Percentiles rank a stretch among this genome's conserved stretches.
These are phyloP conservation scores for Dicorynia guianensis DNA, from an alignment of 306 rosid species.

Conservation along the genomic window DNA sequence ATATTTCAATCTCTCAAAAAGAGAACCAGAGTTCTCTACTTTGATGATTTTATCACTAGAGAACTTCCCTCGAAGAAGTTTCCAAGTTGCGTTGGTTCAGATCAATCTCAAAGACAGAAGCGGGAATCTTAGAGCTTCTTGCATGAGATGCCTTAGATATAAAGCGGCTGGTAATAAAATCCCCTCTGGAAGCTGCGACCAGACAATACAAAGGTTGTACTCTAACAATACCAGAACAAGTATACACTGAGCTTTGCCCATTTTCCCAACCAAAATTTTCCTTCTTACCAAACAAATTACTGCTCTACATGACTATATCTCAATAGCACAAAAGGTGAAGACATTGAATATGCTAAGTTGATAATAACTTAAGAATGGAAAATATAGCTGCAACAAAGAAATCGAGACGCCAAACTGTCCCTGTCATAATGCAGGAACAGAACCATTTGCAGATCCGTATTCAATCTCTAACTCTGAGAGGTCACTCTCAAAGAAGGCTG, in stretches of 20 bases:
- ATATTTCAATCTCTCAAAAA: too few relatives aligned
- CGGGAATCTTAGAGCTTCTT: background rate
- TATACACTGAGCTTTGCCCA: background rate
- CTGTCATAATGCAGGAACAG: slow-evolving; percentile 41
- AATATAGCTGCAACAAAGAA: slow-evolving; percentile 6
- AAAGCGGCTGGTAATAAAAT: background rate
- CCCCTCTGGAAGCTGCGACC: background rate
- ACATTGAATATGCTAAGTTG: background rate
- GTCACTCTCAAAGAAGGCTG: slow-evolving; percentile 69
- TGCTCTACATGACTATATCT: slow-evolving; percentile 6
- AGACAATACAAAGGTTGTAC: slow-evolving; percentile 6
- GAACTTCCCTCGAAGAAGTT: background rate
- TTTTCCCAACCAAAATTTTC: slow-evolving; percentile 3
- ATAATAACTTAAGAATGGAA: slow-evolving; percentile 16
- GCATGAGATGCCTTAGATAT: background rate
- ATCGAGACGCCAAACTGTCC: slow-evolving; percentile 14
- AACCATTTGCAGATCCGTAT: slow-evolving; percentile 53
- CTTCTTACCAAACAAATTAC: background rate
- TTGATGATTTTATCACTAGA: background rate
- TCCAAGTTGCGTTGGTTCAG: background rate
- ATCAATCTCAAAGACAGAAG: background rate
- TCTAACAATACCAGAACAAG: background rate
- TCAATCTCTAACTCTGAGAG: slow-evolving; percentile 45
- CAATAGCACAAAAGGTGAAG: background rate
- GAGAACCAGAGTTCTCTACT: too few relatives aligned